phyloP scores from a whole-genome alignment of 306 rosid species.

The Vigna unguiculata region DNA sequence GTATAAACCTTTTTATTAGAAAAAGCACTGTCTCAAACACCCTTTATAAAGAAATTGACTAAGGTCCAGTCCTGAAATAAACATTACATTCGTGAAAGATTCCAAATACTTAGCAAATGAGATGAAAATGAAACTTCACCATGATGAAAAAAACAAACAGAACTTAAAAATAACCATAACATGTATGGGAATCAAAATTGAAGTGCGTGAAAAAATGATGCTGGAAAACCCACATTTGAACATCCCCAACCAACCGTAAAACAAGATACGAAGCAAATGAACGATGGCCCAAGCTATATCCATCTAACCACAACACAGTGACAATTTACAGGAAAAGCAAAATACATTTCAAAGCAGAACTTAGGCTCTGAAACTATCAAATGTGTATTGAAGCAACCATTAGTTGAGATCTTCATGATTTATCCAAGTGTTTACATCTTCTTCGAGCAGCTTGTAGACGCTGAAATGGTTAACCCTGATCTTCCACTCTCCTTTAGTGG shows the following conservation, averaged over 20 bases:
- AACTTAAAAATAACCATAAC: conserved; percentile 7
- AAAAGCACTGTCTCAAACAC: no score
- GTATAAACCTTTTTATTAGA: no score
- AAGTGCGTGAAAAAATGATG: not conserved
- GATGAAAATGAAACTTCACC: not conserved
- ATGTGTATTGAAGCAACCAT: conserved; percentile 7
- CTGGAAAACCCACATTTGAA: conserved; percentile 14
- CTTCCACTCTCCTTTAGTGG: conserved; percentile 91
- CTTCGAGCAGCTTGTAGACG: conserved; percentile 62
- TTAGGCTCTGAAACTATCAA: conserved; percentile 41
- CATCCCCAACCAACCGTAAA: conserved; percentile 36
- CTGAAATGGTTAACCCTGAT: conserved; percentile 90
- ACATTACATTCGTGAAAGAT: not conserved
- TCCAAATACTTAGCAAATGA: not conserved
- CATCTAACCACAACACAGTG: conserved; percentile 19
- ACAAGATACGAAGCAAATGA: conserved; percentile 33
- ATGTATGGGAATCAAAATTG: conserved; percentile 22
- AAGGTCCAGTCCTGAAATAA: no score
- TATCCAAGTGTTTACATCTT: conserved; percentile 56
- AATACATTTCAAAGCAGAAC: conserved; percentile 35
- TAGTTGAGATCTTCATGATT: conserved; percentile 2
- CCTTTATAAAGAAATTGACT: no score
- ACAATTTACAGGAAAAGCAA: conserved; percentile 44
- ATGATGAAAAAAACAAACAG: not conserved
- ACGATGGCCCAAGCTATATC: conserved; percentile 39